A percentile compares a stretch with the other conserved stretches of the same genome.
Conservation (phyloP, 2,329 filamentous ascomycete genomes). For the Phaeosphaeriaceae sp. region DNA sequence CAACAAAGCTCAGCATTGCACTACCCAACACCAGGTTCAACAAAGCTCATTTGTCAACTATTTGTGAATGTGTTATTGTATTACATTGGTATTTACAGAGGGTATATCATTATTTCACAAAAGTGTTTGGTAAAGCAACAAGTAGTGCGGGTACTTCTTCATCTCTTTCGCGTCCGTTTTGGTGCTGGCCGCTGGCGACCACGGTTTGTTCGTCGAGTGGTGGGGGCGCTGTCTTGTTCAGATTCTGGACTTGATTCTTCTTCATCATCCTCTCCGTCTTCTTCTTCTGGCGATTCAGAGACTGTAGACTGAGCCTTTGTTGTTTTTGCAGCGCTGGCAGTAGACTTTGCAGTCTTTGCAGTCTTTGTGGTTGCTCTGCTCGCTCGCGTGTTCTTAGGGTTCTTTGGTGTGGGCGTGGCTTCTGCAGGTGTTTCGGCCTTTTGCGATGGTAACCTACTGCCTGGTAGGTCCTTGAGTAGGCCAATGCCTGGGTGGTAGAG, state of each 20-base stretch:
- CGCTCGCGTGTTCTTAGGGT: constrained; percentile 34
- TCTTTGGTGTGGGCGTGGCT: constrained; percentile 39
- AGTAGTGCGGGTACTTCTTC: constrained; percentile 1
- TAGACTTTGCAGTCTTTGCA: constrained; percentile 31
- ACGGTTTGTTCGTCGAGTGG: constrained; percentile 41
- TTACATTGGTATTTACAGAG: too few relatives aligned
- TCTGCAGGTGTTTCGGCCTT: constrained; percentile 38
- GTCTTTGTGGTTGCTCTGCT: constrained; percentile 30
- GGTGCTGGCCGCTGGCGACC: constrained; percentile 28
- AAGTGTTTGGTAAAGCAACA: neutral
- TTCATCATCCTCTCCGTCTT: constrained; percentile 49
- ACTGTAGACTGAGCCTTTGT: constrained; percentile 40
- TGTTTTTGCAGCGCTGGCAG: constrained; percentile 30
- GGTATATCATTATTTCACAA: too few relatives aligned
- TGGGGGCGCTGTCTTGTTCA: constrained; percentile 41
- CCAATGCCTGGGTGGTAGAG: constrained; percentile 42
- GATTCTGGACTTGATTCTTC: constrained; percentile 41
- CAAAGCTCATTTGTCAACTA: too few relatives aligned
- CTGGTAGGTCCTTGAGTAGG: constrained; percentile 40
- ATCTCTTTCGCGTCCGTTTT: constrained; percentile 39
- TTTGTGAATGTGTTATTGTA: too few relatives aligned
- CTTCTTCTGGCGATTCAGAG: constrained; percentile 41
- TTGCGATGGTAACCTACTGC: constrained; percentile 29
- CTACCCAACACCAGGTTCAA: too few relatives aligned
- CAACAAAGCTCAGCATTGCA: too few relatives aligned